Base-by-base conservation (phyloP, 2,329 filamentous ascomycete species). In the Phoma sp. region DNA sequence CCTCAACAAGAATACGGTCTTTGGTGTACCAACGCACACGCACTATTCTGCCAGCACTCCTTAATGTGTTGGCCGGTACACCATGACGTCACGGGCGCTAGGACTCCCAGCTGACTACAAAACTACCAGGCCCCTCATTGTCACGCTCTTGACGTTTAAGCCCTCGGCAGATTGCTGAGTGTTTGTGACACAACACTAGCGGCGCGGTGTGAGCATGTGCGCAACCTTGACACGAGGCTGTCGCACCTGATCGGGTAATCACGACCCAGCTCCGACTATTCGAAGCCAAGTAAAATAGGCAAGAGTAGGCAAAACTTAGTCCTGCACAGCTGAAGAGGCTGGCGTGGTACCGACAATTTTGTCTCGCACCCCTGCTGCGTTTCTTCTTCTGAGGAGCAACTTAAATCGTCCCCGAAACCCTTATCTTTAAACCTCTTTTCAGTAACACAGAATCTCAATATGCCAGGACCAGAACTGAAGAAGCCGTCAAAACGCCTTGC, bases 401-500 rank as follows among this genome's bases (percentile, higher is more conserved):
- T 18, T 18, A 18, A 18, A 18, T 18, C 18, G 18, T 18, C 18
- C 18, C 18, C 18, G 18, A 18, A 18, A 18, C 18, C 18, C 18
- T 18, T 18, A 18, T 18, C 18, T 9, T 29, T 1, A 29, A 29
- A 9, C 9, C 9, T 9, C 27, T 29, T 9, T 9, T 35, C 22
- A 27, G 29, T 29, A 11, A 32, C n/a, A 25, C 4, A 32, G 13
- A 11, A 33, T 5, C 7, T 33, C 30, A 47, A 7, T 10, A 68
- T 65, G 61, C 40, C 59, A 7, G 59, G 47, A 9, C 22, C 49
- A 33, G 49, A 40, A 8, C 27, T 50, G 2, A 24, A 37, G 4
- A 48, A 54, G 4, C 64, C 65, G 7, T 38, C 59, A 1, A 73
- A 71, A 41, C 67, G 62, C 10, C 60, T 74, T 2, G 51, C 64